These are phyloP conservation scores for Xerocomellus intermedius DNA, from an alignment of 768 basidiomycete genomes.

Conservation along the genomic window DNA sequence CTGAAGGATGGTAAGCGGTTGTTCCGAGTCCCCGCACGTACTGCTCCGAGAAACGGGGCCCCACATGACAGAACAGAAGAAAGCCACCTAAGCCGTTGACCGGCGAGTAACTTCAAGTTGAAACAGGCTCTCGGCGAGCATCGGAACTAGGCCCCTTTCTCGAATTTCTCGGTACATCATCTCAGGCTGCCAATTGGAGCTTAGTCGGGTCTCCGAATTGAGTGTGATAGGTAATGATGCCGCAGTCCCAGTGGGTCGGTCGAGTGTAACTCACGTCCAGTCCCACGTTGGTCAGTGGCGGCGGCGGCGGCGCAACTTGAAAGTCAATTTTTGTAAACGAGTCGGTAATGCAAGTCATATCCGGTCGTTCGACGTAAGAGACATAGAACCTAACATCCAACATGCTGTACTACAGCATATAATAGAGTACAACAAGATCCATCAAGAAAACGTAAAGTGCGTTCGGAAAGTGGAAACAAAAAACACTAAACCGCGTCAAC, in stretches of 20 bases:
- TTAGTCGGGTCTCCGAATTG: not conserved
- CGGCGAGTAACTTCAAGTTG: not conserved
- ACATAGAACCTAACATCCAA: too few relatives aligned
- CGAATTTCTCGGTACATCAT: too few relatives aligned
- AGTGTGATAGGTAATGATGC: too few relatives aligned
- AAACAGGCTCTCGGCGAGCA: not conserved
- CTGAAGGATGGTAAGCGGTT: not conserved
- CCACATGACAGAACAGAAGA: not conserved
- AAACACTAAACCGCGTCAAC: conserved; percentile 10
- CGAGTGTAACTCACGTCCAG: too few relatives aligned
- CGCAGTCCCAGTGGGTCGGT: too few relatives aligned
- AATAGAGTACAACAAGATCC: not conserved
- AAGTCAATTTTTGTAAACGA: too few relatives aligned
- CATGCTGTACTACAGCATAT: not conserved
- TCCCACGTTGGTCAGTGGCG: too few relatives aligned
- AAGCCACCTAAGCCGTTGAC: not conserved
- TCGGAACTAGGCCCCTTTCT: not conserved
- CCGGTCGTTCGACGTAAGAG: too few relatives aligned
- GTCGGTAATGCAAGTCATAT: too few relatives aligned
- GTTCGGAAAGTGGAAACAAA: not conserved
- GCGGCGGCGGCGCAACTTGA: too few relatives aligned
- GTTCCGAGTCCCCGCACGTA: not conserved
- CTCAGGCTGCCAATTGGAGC: not conserved
- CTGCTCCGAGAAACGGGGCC: not conserved
- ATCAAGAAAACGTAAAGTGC: not conserved